Percentiles rank a stretch among this genome's conserved stretches.
phyloP scores from a whole-genome alignment of 2,329 filamentous ascomycete genomes.

The Talaromyces verruculosus region DNA sequence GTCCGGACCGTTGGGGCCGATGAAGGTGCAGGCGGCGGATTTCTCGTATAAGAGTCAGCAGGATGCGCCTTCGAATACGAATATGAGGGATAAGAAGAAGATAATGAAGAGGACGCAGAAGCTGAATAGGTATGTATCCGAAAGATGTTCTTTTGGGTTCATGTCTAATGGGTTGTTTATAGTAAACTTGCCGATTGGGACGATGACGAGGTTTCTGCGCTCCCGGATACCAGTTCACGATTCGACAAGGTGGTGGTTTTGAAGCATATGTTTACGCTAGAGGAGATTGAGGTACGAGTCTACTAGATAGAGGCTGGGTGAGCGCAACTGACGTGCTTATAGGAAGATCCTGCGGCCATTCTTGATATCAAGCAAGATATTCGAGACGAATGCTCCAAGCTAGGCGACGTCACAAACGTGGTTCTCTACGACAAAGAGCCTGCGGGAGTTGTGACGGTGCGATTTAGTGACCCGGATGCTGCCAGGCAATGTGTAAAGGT shows the following conservation, averaged over 20 bases:
- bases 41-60: conserved; percentile 87
- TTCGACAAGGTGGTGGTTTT: conserved; percentile 83
- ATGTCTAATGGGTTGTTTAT: conserved; percentile 7
- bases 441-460: conserved; percentile 80
- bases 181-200: conserved; percentile 94
- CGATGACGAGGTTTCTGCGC: conserved; percentile 71
- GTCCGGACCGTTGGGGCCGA: conserved; percentile 58
- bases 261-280: conserved; percentile 87
- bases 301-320: background rate
- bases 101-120: conserved; percentile 90
- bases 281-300: conserved; percentile 65
- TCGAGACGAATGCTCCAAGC: conserved; percentile 80
- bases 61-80: conserved; percentile 57
- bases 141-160: background rate
- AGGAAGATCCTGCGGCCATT: conserved; percentile 75
- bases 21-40: conserved; percentile 82
- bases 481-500: conserved; percentile 68
- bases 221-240: conserved; percentile 57
- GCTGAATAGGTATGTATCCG: conserved; percentile 60
- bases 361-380: conserved; percentile 95
- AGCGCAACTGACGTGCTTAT: conserved; percentile 24
- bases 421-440: conserved; percentile 84
- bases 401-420: conserved; percentile 86
- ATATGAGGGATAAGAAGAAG: conserved; percentile 75
- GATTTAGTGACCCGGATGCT: conserved; percentile 70